phyloP scores from a whole-genome alignment of 306 rosid species.

The Lotus japonicus region DNA sequence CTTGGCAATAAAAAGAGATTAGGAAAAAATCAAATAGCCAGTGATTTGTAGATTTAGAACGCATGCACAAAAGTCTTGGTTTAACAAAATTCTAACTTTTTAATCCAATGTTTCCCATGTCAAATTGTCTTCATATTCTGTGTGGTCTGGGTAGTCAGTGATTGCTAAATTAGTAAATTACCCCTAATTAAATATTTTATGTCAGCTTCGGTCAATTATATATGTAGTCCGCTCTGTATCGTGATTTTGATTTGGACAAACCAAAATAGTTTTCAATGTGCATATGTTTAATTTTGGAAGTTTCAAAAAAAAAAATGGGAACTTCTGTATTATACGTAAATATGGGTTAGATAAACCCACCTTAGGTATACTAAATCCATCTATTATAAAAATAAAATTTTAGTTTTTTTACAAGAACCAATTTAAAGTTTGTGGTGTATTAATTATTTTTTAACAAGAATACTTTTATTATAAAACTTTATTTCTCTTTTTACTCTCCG shows the following conservation, averaged over 20 bases:
- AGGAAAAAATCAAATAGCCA: neutral
- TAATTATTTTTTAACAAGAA: too few species aligned
- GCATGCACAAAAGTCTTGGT: neutral
- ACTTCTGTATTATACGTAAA: too few species aligned
- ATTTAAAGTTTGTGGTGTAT: too few species aligned
- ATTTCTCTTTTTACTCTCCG: too few species aligned
- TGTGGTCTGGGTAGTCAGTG: conserved; percentile 1
- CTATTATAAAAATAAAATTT: too few species aligned
- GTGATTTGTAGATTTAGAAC: neutral
- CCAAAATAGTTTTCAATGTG: neutral
- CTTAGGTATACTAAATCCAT: too few species aligned
- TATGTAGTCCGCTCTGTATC: neutral
- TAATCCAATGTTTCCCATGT: too few species aligned
- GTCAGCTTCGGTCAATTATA: conserved; percentile 19
- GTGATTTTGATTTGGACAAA: conserved; percentile 9
- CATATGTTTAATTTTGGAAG: conserved; percentile 12
- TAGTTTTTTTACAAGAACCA: too few species aligned
- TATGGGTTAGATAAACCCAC: too few species aligned
- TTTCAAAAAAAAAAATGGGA: too few species aligned
- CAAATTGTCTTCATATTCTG: conserved; percentile 8
- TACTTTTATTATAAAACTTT: too few species aligned
- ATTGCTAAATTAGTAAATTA: neutral
- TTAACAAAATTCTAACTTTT: conserved; percentile 1
- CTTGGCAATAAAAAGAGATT: neutral
- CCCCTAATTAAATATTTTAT: neutral